Percentiles rank a stretch among this genome's conserved stretches.
phyloP scores from a whole-genome alignment of 257 asterid species.

The Forsythia viridissima region DNA sequence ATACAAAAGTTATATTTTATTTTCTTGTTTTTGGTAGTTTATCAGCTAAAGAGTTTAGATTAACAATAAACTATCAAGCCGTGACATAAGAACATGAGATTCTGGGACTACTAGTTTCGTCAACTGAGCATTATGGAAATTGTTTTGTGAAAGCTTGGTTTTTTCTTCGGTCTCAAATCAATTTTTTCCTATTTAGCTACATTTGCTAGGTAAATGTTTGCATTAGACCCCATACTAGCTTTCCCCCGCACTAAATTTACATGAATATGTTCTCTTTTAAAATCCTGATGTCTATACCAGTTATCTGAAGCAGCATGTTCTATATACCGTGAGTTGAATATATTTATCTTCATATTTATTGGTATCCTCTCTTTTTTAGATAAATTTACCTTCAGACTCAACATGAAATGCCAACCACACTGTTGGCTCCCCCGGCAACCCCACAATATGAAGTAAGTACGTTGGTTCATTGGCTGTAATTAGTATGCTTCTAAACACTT shows the following conservation, averaged over 20 bases:
- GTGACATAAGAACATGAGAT: conserved; percentile 15
- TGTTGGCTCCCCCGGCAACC: conserved; percentile 2
- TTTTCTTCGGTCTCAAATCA: not conserved
- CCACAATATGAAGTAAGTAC: not conserved
- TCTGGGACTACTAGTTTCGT: not conserved
- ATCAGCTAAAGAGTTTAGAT: not conserved
- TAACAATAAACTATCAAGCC: not conserved
- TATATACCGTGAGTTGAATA: not conserved
- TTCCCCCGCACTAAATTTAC: not conserved
- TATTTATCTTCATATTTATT: not conserved
- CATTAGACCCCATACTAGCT: not conserved
- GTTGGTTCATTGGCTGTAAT: not conserved
- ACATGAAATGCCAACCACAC: not conserved
- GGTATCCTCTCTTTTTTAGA: not conserved
- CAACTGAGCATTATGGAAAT: not conserved
- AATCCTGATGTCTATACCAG: not conserved
- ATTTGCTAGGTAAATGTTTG: conserved; percentile 11
- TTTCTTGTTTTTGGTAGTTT: not conserved
- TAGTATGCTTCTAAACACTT: not conserved
- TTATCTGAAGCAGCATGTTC: conserved; percentile 11
- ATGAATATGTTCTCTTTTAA: not conserved
- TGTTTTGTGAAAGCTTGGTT: not conserved
- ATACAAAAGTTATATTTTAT: not conserved
- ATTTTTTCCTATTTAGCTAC: not conserved
- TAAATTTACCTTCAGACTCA: not conserved